Conservation (phyloP, 169 alveolate species). For the Nephromyces sp. region DNA sequence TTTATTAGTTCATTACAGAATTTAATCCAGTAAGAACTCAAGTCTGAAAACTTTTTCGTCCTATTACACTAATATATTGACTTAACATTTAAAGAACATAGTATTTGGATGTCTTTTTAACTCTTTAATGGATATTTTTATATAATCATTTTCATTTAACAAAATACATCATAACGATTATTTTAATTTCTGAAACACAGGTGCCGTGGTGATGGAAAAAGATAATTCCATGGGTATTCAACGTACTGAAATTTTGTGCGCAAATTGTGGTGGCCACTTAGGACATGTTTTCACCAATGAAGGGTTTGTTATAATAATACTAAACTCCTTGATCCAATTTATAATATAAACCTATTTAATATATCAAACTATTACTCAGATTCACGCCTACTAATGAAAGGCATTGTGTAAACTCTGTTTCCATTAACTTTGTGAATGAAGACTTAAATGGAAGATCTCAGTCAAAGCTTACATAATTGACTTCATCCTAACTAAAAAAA, state of each 20-base stretch:
- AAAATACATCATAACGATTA: too few relatives aligned
- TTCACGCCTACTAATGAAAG: conserved; percentile 35
- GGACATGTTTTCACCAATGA: conserved; percentile 55
- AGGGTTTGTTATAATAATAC: too few relatives aligned
- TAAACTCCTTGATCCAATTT: too few relatives aligned
- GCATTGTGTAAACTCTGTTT: conserved; percentile 54
- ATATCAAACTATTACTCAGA: conserved; percentile 20
- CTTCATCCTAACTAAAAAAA: too few relatives aligned
- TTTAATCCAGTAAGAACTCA: not conserved
- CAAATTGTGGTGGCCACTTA: conserved; percentile 50
- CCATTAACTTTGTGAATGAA: conserved; percentile 23
- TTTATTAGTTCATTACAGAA: too few relatives aligned
- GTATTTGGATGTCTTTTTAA: not conserved
- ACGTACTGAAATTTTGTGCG: conserved; percentile 51
- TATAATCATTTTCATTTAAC: too few relatives aligned
- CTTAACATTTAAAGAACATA: not conserved
- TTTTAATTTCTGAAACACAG: not conserved
- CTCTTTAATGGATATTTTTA: too few relatives aligned
- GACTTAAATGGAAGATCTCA: too few relatives aligned
- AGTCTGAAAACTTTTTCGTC: not conserved
- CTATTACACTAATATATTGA: not conserved
- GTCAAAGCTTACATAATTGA: too few relatives aligned
- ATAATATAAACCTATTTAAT: not conserved
- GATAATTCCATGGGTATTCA: conserved; percentile 43
- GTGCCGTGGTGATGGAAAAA: not conserved